Evolutionary conservation across 2,329 filamentous ascomycete genomes (phyloP), one percentile per base, ranked within the genome.

Genomic region (Sporothrix dimorphospora): DNA sequence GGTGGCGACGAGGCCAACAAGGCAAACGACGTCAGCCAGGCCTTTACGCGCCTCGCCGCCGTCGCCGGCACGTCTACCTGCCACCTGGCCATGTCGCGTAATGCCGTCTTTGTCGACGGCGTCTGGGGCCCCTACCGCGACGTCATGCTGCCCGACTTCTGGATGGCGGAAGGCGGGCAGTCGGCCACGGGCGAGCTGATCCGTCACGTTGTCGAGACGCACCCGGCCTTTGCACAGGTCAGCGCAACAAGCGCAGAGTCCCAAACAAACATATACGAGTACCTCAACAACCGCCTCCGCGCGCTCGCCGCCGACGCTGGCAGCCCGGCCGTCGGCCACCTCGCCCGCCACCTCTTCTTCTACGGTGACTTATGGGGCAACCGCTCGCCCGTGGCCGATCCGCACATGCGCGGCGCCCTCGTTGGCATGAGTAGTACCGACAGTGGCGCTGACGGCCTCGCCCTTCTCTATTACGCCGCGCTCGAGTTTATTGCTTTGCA

Each of bases 401-500:
- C 95, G 34, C 92, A 90, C 82, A 99, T 99, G 96, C 92, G 92
- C 76, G 96, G 96, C 34, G 90, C 93, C 7, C 89, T 97, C 75
- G 90, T 98, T 74, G 96, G 96, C 21, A 85, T 99, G 73, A 93
- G 91, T 79, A 65, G 73, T 71, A 93, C 89, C 76, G 95, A 98
- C 83, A 94, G 93, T 81, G 92, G 24, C 11, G 88, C 96, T 66
- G 93, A 97, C 79, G 92, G 93, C 69, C 89, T 99, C 69, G 94
- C 95, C 0, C 84, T 98, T 27, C 91, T 94, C 83, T 99, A 99
- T 84, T 98, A 98, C 79, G 93, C 90, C 30, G 97, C 95, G 3
- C 94, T 99, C 89, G 96, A 99, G 83, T 98, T 98, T 82, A 98
- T 99, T 78, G 94, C 96, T 40, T 88, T 98, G 81, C 96, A 99